Percentiles rank a stretch among this genome's conserved stretches.
phyloP scores from a whole-genome alignment of 179 eudicot genomes.

The Beta corolliflora region DNA sequence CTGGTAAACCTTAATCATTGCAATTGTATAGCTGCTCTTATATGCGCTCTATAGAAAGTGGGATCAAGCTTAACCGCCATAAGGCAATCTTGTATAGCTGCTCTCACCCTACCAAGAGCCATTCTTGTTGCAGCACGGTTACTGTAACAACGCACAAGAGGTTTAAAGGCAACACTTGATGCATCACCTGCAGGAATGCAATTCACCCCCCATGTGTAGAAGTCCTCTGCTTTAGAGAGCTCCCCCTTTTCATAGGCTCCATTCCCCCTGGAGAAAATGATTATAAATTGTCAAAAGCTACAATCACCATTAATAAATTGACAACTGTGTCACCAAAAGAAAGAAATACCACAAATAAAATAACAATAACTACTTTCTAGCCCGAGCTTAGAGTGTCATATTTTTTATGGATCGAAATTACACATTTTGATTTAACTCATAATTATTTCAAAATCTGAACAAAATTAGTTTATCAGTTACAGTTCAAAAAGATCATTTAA shows the following conservation, averaged over 20 bases:
- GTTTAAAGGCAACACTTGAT: slow-evolving; percentile 42
- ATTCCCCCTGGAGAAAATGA: slow-evolving; percentile 69
- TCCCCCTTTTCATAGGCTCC: slow-evolving; percentile 76
- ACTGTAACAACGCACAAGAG: slow-evolving; percentile 91
- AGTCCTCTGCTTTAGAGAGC: slow-evolving; percentile 71
- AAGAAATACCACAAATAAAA: neutral
- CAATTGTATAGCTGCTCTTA: too few relatives aligned
- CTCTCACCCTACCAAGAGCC: slow-evolving; percentile 85
- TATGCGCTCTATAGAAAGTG: slow-evolving; percentile 62
- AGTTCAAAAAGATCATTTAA: too few relatives aligned
- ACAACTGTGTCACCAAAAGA: neutral
- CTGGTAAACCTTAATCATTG: slow-evolving; percentile 4
- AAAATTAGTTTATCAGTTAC: too few relatives aligned
- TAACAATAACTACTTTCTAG: neutral
- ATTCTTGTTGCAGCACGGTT: slow-evolving; percentile 95
- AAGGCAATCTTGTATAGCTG: slow-evolving; percentile 75
- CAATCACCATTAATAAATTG: neutral
- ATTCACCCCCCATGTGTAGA: slow-evolving; percentile 77
- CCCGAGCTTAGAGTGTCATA: neutral
- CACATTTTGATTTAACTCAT: too few relatives aligned
- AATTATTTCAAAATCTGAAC: too few relatives aligned
- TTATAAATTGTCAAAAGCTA: neutral
- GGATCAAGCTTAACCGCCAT: slow-evolving; percentile 76
- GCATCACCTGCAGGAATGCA: slow-evolving; percentile 38
- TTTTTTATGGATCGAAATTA: too few relatives aligned